Conservation (phyloP, 202 grass and related monocot genomes). For the Panicum hallii region DNA sequence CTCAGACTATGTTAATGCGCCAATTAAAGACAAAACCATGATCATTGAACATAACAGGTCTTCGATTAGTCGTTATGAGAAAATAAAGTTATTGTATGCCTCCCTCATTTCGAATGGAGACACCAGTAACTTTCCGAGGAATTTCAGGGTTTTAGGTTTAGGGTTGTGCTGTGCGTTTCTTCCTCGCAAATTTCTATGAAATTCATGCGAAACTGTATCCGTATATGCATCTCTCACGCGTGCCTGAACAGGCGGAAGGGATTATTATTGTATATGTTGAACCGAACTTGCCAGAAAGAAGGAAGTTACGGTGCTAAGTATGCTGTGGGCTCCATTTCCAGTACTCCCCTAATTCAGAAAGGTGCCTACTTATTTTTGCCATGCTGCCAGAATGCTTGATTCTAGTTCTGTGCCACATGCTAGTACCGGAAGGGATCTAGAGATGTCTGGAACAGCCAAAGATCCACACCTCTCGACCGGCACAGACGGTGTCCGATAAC, state of each 20-base stretch:
- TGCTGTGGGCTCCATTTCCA: neutral
- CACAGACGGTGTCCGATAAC: neutral
- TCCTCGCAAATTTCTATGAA: neutral
- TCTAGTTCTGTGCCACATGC: neutral
- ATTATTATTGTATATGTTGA: neutral
- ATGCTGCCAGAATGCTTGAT: conserved; percentile 17
- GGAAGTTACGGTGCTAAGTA: conserved; percentile 23
- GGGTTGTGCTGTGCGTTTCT: neutral
- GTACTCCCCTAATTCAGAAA: neutral
- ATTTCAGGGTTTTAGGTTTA: neutral
- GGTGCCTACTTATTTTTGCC: conserved; percentile 15
- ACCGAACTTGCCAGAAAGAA: conserved; percentile 4
- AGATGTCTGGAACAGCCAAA: neutral
- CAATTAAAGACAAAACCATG: neutral
- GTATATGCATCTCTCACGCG: neutral
- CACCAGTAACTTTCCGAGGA: neutral
- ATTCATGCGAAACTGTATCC: neutral
- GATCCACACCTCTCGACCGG: neutral
- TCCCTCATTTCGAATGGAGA: neutral
- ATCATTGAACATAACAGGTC: neutral
- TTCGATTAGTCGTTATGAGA: neutral
- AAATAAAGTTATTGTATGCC: neutral
- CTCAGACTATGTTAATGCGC: neutral
- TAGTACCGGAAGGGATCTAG: no score
- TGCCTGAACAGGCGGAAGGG: neutral